Conservation (phyloP, 148 eudicot genomes). For the Drosera capensis region DNA sequence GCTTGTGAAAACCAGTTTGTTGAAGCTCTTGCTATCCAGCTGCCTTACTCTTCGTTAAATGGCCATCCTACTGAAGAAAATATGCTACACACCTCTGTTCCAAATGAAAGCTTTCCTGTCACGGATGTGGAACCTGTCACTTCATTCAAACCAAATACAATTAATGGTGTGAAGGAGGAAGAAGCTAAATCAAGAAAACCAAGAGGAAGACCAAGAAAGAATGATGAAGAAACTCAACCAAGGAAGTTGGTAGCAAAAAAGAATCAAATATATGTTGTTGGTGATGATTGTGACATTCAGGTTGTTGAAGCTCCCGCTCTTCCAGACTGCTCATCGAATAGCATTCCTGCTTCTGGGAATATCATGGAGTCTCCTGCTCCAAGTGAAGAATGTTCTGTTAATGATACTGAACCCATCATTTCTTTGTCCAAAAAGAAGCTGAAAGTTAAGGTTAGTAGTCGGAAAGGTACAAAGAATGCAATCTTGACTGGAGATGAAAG, state of each 20-base stretch:
- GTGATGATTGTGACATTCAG: conserved; percentile 12
- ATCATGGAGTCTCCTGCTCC: conserved; percentile 5
- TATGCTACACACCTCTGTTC: no score
- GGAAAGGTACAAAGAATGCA: no score
- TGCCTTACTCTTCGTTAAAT: no score
- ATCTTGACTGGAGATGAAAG: conserved; percentile 5
- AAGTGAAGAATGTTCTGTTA: conserved; percentile 4
- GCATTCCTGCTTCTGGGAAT: conserved; percentile 11
- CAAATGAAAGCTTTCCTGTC: no score
- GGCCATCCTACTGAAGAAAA: no score
- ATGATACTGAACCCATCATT: conserved; percentile 4
- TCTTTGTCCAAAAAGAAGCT: no score
- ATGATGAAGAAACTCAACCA: conserved; percentile 9
- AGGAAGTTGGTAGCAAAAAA: conserved; percentile 55
- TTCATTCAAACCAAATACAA: no score
- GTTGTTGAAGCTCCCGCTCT: conserved; percentile 22
- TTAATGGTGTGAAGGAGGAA: no score
- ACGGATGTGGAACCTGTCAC: no score
- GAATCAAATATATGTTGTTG: conserved; percentile 12
- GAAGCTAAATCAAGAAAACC: conserved; percentile 11
- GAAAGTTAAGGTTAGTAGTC: no score
- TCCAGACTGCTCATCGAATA: conserved; percentile 14
- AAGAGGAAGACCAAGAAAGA: conserved; percentile 51
- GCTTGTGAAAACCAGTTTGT: no score
- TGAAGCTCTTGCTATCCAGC: no score